phyloP scores from a whole-genome alignment of 1,284 basidiomycete genomes.

The Takashimella koratensis region DNA sequence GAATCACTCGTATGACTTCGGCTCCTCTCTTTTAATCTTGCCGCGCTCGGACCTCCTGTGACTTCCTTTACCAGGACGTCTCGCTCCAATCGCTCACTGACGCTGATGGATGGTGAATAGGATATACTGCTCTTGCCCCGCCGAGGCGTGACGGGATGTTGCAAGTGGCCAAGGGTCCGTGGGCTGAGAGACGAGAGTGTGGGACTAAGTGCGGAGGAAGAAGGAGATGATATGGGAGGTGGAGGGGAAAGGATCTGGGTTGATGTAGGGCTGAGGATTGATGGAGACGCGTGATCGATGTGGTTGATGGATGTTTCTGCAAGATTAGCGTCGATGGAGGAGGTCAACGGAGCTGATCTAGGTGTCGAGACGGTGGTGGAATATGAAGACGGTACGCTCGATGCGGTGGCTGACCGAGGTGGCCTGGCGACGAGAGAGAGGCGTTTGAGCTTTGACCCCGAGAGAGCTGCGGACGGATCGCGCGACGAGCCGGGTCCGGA shows the following conservation, averaged over 20 bases:
- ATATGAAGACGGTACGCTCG: neutral
- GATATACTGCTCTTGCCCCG: neutral
- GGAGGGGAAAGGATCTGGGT: neutral
- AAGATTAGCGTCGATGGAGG: no score
- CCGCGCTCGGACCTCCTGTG: neutral
- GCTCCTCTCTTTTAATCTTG: neutral
- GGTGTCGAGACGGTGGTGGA: neutral
- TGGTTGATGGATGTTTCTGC: neutral
- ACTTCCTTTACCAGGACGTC: neutral
- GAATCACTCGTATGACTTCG: neutral
- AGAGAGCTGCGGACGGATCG: neutral
- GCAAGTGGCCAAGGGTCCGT: neutral
- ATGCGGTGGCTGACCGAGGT: neutral
- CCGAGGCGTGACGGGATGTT: neutral
- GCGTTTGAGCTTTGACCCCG: neutral
- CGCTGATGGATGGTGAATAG: neutral
- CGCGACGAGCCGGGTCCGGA: neutral
- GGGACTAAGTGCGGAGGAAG: neutral
- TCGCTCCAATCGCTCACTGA: neutral
- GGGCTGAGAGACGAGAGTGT: neutral
- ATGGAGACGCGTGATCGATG: neutral
- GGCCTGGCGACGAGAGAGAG: neutral
- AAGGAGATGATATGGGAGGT: neutral
- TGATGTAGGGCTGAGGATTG: neutral
- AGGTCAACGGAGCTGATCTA: no score